These are phyloP conservation scores for Boehmeria nivea DNA, from an alignment of 306 rosid species.

Conservation along the genomic window DNA sequence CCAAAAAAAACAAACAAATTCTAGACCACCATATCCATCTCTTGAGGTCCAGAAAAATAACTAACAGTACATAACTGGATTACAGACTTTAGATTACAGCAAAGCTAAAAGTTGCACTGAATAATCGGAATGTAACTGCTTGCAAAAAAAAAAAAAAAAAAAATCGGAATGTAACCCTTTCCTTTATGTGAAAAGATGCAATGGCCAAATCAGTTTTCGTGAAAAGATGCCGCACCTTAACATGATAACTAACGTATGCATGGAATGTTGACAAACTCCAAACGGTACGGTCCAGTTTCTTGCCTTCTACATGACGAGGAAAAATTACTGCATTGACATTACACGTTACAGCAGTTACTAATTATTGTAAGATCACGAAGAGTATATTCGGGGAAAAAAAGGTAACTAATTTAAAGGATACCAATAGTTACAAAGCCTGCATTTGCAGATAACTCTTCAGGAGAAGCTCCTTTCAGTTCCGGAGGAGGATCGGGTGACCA, in stretches of 20 bases:
- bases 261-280: slow-evolving; percentile 92
- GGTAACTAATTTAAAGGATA: slow-evolving; percentile 24
- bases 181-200: too few species aligned
- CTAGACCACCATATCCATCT: too few species aligned
- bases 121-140: too few species aligned
- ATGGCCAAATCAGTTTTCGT: slow-evolving; percentile 13
- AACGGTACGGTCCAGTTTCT: slow-evolving; percentile 76
- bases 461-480: slow-evolving; percentile 65
- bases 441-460: slow-evolving; percentile 71
- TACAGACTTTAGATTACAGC: too few species aligned
- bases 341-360: slow-evolving; percentile 15
- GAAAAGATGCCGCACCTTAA: slow-evolving; percentile 56
- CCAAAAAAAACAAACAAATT: too few species aligned
- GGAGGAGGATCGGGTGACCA: slow-evolving; percentile 81
- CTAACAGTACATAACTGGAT: too few species aligned
- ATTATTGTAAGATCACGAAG: not conserved
- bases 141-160: too few species aligned
- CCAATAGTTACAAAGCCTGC: slow-evolving; percentile 97
- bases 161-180: too few species aligned
- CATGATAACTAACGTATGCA: slow-evolving; percentile 96
- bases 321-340: slow-evolving; percentile 67
- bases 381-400: too few species aligned
- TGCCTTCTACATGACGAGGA: slow-evolving; percentile 91
- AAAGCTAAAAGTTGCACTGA: too few species aligned
- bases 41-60: too few species aligned